Evolutionary conservation across 306 rosid genomes (phyloP).

Genomic region (Casuarina cunninghamiana): DNA sequence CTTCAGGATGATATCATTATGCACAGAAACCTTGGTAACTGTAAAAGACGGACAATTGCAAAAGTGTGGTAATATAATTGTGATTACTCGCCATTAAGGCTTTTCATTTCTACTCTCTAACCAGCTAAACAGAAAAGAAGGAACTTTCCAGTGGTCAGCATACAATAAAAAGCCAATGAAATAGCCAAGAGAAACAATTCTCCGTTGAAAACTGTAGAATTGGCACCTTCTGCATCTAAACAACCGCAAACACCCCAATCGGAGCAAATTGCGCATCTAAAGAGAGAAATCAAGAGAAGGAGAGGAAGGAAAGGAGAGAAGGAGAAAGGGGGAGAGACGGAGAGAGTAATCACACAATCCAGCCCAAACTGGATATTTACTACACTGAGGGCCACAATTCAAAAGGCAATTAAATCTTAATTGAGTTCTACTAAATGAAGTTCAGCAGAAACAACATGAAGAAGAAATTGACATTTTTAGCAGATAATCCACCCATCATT

Average conservation of each 20-base stretch:
- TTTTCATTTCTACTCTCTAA: neutral
- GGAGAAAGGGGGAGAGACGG: neutral
- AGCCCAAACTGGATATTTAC: neutral
- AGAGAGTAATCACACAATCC: constrained; percentile 7
- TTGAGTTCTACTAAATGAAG: constrained; percentile 11
- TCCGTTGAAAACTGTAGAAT: neutral
- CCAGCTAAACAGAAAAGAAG: neutral
- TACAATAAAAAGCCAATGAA: neutral
- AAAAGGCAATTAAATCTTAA: constrained; percentile 13
- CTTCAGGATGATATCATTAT: neutral
- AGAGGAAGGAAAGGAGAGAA: no score
- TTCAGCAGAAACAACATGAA: constrained; percentile 2
- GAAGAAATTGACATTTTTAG: constrained; percentile 15
- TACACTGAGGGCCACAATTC: constrained; percentile 18
- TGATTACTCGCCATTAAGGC: no score
- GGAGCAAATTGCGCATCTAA: constrained; percentile 10
- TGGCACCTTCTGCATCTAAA: neutral
- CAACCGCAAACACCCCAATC: neutral
- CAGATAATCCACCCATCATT: constrained; percentile 19
- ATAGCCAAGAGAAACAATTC: neutral
- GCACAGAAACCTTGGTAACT: neutral
- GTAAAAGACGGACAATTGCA: no score
- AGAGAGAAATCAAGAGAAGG: neutral
- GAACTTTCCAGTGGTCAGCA: neutral
- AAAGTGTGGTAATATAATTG: no score